Percentiles rank a stretch among this genome's conserved stretches.
These are phyloP conservation scores for Alternaria gaisen DNA, from an alignment of 2,329 filamentous ascomycete genomes.

Conservation along the genomic window DNA sequence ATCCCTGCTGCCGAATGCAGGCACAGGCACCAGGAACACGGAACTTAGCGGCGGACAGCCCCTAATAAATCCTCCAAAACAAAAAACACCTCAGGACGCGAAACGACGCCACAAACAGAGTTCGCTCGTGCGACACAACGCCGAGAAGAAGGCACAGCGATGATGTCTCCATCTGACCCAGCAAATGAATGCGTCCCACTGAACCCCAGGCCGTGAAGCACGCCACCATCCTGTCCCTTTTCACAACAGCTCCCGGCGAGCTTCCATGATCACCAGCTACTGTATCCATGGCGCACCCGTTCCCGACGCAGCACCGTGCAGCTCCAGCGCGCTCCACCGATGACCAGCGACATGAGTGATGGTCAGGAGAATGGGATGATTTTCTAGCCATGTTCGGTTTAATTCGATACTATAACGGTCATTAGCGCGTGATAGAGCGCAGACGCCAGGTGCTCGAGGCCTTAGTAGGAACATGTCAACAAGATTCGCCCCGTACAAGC, in stretches of 20 bases:
- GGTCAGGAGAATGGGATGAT: constrained; percentile 3
- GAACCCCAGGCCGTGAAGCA: not conserved
- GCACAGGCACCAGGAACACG: constrained; percentile 14
- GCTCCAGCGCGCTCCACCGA: constrained; percentile 3
- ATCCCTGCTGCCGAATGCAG: constrained; percentile 10
- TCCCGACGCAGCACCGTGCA: constrained; percentile 22
- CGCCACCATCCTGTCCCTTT: constrained; percentile 3
- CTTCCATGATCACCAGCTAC: constrained; percentile 5
- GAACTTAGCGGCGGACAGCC: constrained; percentile 8
- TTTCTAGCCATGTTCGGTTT: constrained; percentile 17
- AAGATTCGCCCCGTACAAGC: constrained; percentile 11
- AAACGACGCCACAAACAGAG: not conserved
- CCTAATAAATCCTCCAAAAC: not conserved
- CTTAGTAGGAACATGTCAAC: constrained; percentile 9
- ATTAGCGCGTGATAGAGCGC: constrained; percentile 32
- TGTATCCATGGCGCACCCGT: constrained; percentile 17
- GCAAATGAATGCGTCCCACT: not conserved
- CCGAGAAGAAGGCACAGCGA: not conserved
- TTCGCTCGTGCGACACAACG: not conserved
- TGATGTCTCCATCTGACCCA: not conserved
- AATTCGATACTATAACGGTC: constrained; percentile 18
- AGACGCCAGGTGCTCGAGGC: constrained; percentile 27
- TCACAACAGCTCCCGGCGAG: not conserved
- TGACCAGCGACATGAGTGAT: constrained; percentile 5
- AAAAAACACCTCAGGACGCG: not conserved